phyloP scores from a whole-genome alignment of 768 basidiomycete genomes.

The Boletus vinaceobasis region DNA sequence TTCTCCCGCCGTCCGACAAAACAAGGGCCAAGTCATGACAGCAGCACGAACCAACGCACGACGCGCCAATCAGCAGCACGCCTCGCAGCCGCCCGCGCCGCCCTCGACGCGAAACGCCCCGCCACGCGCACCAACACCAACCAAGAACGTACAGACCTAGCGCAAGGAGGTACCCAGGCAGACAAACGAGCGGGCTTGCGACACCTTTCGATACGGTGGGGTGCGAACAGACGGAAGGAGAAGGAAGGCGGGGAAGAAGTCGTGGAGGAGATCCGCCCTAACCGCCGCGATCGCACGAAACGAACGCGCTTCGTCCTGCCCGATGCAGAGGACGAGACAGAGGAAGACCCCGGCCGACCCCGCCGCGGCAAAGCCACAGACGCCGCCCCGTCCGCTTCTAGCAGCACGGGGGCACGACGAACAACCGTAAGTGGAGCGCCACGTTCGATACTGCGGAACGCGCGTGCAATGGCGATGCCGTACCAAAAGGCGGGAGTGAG shows the following conservation, averaged over 20 bases:
- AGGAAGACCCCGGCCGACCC: neutral
- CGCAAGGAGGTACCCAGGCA: neutral
- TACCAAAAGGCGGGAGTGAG: neutral
- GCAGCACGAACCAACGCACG: neutral
- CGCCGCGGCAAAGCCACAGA: neutral
- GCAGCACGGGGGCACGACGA: neutral
- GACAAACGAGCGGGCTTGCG: neutral
- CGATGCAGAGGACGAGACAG: neutral
- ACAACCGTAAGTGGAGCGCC: neutral
- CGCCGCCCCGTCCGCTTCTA: neutral
- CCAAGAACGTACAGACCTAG: neutral
- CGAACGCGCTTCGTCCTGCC: conserved; percentile 14
- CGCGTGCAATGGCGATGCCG: neutral
- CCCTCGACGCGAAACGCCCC: neutral
- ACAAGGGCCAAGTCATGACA: neutral
- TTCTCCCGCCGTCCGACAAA: neutral
- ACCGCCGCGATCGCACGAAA: neutral
- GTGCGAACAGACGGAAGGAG: neutral
- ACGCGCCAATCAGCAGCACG: neutral
- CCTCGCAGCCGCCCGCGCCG: neutral
- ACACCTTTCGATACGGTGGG: neutral
- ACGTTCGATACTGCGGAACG: neutral
- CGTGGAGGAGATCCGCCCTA: neutral
- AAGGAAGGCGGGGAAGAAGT: neutral
- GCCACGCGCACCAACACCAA: neutral